These are phyloP conservation scores for Dendrocalamus sinicus DNA, from an alignment of 176 grass and related monocot species.

Conservation along the genomic window DNA sequence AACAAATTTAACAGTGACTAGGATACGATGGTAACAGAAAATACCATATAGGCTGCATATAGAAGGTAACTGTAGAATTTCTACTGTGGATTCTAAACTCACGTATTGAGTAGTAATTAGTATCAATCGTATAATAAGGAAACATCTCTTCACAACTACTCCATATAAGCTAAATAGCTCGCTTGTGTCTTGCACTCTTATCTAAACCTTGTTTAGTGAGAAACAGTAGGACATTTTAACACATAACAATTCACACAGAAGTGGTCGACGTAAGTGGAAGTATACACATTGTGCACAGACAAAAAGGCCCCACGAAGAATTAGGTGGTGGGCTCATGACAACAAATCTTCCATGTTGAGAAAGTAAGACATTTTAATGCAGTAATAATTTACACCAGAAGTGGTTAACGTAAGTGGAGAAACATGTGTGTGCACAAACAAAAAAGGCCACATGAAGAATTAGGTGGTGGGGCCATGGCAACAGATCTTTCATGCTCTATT, in stretches of 20 bases:
- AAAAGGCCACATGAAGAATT: not conserved
- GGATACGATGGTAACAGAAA: not conserved
- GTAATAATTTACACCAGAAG: not conserved
- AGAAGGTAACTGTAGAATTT: conserved; percentile 1
- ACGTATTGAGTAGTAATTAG: not conserved
- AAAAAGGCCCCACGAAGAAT: not conserved
- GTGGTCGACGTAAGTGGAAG: not conserved
- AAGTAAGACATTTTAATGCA: not conserved
- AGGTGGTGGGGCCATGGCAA: not conserved
- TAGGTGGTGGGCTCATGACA: not conserved
- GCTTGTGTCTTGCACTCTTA: not conserved
- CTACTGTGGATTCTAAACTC: not conserved
- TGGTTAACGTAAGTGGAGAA: not conserved
- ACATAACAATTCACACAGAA: not conserved
- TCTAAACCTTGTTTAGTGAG: not conserved
- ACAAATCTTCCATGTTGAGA: not conserved
- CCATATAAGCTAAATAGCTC: not conserved
- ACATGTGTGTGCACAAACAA: not conserved
- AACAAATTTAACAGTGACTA: not conserved
- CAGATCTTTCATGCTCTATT: not conserved
- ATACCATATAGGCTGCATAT: not conserved
- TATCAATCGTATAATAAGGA: conserved; percentile 17
- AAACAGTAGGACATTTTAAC: not conserved
- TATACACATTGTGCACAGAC: not conserved
- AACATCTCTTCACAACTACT: not conserved